Percentiles rank a stretch among this genome's conserved stretches.
phyloP scores from a whole-genome alignment of 495 filamentous ascomycete genomes.

The Penicillium coprophilum region DNA sequence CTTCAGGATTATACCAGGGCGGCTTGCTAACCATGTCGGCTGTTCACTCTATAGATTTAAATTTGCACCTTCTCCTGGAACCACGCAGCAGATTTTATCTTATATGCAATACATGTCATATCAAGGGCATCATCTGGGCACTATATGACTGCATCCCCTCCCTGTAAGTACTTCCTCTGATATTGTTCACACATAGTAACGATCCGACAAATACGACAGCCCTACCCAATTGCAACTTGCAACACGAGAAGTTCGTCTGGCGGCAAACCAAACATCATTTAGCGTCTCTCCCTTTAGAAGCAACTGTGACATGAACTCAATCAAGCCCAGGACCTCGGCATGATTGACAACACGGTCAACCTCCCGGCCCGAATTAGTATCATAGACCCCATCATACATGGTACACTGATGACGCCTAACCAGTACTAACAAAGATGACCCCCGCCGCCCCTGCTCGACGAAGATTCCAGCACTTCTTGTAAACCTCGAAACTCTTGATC shows the following conservation, averaged over 20 bases:
- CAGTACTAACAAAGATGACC: background rate
- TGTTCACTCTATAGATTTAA: too few relatives aligned
- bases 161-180: conserved; percentile 8
- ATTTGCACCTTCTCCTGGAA: too few relatives aligned
- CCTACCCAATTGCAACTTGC: conserved; percentile 21
- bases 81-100: too few relatives aligned
- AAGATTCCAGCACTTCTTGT: background rate
- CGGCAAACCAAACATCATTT: conserved; percentile 15
- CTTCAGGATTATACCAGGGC: too few relatives aligned
- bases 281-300: conserved; percentile 12
- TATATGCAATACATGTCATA: too few relatives aligned
- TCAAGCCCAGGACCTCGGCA: conserved; percentile 1
- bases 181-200: conserved; percentile 18
- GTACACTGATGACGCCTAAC: background rate
- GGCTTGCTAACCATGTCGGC: too few relatives aligned
- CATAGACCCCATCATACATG: conserved; percentile 1
- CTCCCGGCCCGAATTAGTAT: conserved; percentile 2
- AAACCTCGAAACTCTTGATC: background rate
- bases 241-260: background rate
- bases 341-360: conserved; percentile 17
- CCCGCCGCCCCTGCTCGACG: background rate
- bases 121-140: too few relatives aligned
- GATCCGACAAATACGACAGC: conserved; percentile 15
- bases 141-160: too few relatives aligned
- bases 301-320: conserved; percentile 17